These are phyloP conservation scores for Mediolabrus comicus DNA, from an alignment of 108 stramenopile genomes.

Conservation along the genomic window DNA sequence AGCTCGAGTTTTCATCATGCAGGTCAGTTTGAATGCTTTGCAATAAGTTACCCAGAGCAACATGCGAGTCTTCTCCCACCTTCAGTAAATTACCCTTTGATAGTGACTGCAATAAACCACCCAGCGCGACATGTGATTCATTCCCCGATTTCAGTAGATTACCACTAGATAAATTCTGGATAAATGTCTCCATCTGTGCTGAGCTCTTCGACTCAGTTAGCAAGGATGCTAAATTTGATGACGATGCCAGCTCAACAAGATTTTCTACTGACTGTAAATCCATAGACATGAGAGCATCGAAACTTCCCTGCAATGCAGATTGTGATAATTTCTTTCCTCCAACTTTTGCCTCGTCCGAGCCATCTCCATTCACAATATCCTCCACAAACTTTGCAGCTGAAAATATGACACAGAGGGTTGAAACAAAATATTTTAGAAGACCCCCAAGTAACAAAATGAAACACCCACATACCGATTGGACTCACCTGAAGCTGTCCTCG, in stretches of 20 bases:
- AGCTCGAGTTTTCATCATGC: conserved; percentile 16
- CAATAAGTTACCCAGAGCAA: conserved; percentile 32
- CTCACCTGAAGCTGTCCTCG: conserved; percentile 67
- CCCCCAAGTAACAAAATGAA: neutral
- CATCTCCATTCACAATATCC: conserved; percentile 62
- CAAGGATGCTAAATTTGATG: conserved; percentile 25
- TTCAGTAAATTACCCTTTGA: conserved; percentile 66
- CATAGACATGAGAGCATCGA: conserved; percentile 86
- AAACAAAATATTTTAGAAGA: neutral
- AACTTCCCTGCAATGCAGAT: conserved; percentile 68
- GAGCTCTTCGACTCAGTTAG: conserved; percentile 21
- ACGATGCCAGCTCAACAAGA: conserved; percentile 62
- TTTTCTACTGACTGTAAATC: conserved; percentile 90
- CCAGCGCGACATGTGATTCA: conserved; percentile 3
- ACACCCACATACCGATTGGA: neutral
- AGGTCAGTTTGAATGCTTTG: conserved; percentile 23
- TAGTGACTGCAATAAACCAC: conserved; percentile 14
- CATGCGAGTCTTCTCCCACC: conserved; percentile 16
- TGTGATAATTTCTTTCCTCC: conserved; percentile 51
- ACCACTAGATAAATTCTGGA: conserved; percentile 54
- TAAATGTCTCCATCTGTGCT: conserved; percentile 67
- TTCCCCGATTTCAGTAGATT: conserved; percentile 17
- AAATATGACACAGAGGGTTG: neutral
- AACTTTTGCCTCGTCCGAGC: conserved; percentile 45
- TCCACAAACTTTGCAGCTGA: conserved; percentile 49